These are phyloP conservation scores for Mucor sp. DNA, from an alignment of 371 early-diverging fungal species.

Conservation along the genomic window DNA sequence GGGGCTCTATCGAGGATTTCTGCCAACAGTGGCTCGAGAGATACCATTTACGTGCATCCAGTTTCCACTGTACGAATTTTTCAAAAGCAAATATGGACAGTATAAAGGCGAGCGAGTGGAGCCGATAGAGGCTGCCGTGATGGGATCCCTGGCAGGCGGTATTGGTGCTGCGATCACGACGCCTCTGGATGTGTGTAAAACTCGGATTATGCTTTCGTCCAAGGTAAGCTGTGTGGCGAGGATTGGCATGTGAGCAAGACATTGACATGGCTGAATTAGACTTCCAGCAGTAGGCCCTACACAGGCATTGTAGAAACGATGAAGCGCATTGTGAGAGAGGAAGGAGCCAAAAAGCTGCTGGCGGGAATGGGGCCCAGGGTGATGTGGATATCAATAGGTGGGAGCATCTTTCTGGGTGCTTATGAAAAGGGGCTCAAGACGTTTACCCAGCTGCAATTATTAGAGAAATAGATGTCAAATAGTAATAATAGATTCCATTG, in stretches of 20 bases:
- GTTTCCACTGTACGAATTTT: slow-evolving; percentile 92
- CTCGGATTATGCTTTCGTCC: slow-evolving; percentile 85
- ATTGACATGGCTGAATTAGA: not conserved
- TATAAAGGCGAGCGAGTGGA: slow-evolving; percentile 51
- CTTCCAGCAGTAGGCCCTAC: slow-evolving; percentile 43
- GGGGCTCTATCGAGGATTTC: slow-evolving; percentile 92
- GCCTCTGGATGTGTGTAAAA: slow-evolving; percentile 93
- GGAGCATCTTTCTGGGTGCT: slow-evolving; percentile 91
- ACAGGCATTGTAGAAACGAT: slow-evolving; percentile 71
- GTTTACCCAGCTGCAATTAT: slow-evolving; percentile 36
- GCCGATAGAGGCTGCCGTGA: slow-evolving; percentile 84
- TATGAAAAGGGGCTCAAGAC: slow-evolving; percentile 81
- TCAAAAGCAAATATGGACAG: slow-evolving; percentile 64
- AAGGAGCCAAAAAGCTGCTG: slow-evolving; percentile 75
- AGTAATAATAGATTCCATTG: slow-evolving; percentile 2
- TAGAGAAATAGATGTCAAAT: slow-evolving; percentile 21
- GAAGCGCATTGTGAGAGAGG: slow-evolving; percentile 75
- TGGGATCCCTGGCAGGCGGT: slow-evolving; percentile 91
- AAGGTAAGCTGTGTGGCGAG: slow-evolving; percentile 36
- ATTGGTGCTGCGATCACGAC: slow-evolving; percentile 90
- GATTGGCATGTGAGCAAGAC: not conserved
- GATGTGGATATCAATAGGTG: slow-evolving; percentile 94
- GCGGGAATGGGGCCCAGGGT: slow-evolving; percentile 91
- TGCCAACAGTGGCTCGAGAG: slow-evolving; percentile 86
- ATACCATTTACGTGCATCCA: slow-evolving; percentile 97